Evolutionary conservation across 2,329 filamentous ascomycete genomes (phyloP).

Genomic region (Pseudogymnoascus sp.): DNA sequence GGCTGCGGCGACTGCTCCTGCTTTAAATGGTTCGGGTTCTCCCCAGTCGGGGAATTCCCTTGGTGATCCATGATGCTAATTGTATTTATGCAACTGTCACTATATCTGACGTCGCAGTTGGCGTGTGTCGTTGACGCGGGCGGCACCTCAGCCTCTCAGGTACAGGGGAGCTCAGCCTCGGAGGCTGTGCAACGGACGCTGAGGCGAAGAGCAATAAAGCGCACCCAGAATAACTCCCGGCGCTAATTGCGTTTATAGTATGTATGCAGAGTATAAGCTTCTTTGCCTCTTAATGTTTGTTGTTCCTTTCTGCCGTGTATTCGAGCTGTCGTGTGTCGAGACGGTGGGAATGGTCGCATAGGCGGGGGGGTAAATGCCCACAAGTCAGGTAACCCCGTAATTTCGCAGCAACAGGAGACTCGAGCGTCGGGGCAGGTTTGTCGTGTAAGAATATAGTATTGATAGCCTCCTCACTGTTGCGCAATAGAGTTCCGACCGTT

Average conservation of each 20-base stretch:
- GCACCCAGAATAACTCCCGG: not conserved
- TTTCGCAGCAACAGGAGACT: not conserved
- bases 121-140: not conserved
- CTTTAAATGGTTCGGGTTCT: constrained; percentile 2
- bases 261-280: not conserved
- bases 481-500: not conserved
- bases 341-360: not conserved
- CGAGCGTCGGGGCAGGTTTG: not conserved
- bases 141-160: not conserved
- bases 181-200: not conserved
- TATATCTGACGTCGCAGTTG: not conserved
- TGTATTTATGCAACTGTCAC: not conserved
- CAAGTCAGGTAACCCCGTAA: not conserved
- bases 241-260: constrained; percentile 2
- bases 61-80: constrained; percentile 2
- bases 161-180: not conserved
- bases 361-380: not conserved
- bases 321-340: not conserved
- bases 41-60: not conserved
- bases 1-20: not conserved
- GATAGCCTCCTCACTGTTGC: not conserved
- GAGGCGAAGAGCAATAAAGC: not conserved
- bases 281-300: not conserved
- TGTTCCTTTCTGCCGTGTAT: not conserved
- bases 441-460: not conserved